Evolutionary conservation across 768 basidiomycete species (phyloP).

Genomic region (Russula lepida): DNA sequence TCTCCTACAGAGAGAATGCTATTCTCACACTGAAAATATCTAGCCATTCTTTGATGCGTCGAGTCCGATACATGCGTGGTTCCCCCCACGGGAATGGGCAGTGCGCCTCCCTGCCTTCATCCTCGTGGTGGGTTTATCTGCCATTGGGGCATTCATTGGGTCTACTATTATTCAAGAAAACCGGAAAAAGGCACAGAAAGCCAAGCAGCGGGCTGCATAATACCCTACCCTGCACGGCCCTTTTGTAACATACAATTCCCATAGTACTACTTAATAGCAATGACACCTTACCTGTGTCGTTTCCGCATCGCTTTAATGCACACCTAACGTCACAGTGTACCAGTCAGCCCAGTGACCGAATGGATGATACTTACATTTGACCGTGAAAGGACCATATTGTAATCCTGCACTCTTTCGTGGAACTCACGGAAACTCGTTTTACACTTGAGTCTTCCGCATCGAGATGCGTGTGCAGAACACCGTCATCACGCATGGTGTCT

Average conservation of each 20-base stretch:
- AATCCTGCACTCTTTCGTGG: conserved; percentile 75
- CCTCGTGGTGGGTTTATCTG: conserved; percentile 62
- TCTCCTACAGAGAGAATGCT: conserved; percentile 1
- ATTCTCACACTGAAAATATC: neutral
- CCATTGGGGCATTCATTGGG: conserved; percentile 74
- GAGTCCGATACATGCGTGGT: conserved; percentile 69
- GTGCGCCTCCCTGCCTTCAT: conserved; percentile 78
- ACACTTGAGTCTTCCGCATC: conserved; percentile 86
- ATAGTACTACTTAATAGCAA: neutral
- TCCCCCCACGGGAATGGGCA: conserved; percentile 91
- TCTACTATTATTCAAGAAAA: conserved; percentile 69
- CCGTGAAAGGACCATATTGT: conserved; percentile 68
- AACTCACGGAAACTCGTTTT: conserved; percentile 74
- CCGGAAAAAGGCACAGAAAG: conserved; percentile 54
- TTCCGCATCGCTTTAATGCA: conserved; percentile 38
- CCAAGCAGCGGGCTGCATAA: conserved; percentile 51
- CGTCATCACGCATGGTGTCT: conserved; percentile 79
- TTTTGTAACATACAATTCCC: neutral
- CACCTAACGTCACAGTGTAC: conserved; percentile 35
- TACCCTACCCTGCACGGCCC: neutral
- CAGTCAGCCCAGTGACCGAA: neutral
- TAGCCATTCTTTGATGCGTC: conserved; percentile 77
- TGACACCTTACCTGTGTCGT: neutral
- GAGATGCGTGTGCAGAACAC: conserved; percentile 46
- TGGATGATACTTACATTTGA: conserved; percentile 60